A percentile compares a stretch with the other conserved stretches of the same genome.
These are phyloP conservation scores for Leucosporidium creatinivorum DNA, from an alignment of 768 basidiomycete genomes.

Conservation along the genomic window DNA sequence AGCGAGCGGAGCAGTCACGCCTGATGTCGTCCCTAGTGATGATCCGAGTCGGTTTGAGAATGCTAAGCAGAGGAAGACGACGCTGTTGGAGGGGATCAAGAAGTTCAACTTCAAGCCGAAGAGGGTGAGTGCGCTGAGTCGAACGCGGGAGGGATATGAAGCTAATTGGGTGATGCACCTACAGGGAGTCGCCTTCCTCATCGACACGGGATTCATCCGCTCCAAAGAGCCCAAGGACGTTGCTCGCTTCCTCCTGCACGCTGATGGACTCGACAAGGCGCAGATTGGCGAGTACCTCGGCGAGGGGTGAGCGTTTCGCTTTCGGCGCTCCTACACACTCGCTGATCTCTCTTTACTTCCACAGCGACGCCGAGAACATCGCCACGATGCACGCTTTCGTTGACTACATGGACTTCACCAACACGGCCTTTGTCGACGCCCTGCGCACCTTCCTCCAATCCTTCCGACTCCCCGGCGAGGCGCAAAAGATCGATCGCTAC, in stretches of 20 bases:
- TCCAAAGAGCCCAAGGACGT: conserved; percentile 65
- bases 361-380: conserved; percentile 78
- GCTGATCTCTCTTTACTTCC: not conserved
- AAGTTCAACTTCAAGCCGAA: conserved; percentile 99
- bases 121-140: conserved; percentile 51
- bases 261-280: conserved; percentile 87
- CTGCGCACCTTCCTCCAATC: conserved; percentile 83
- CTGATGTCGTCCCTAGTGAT: conserved; percentile 59
- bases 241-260: conserved; percentile 72
- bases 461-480: conserved; percentile 92
- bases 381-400: conserved; percentile 97
- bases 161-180: not conserved
- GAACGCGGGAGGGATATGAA: not conserved
- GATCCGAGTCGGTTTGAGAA: conserved; percentile 89
- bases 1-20: conserved; percentile 55
- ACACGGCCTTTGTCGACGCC: conserved; percentile 76
- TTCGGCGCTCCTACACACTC: not conserved
- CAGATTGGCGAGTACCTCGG: conserved; percentile 98
- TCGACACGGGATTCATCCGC: conserved; percentile 79
- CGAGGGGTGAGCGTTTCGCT: conserved; percentile 62
- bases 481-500: conserved; percentile 97
- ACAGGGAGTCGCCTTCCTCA: conserved; percentile 80
- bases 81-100: conserved; percentile 85
- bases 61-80: conserved; percentile 94
- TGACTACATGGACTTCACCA: conserved; percentile 78